Base-by-base conservation (phyloP, 1,284 basidiomycete species). In the Trametes pubescens region DNA sequence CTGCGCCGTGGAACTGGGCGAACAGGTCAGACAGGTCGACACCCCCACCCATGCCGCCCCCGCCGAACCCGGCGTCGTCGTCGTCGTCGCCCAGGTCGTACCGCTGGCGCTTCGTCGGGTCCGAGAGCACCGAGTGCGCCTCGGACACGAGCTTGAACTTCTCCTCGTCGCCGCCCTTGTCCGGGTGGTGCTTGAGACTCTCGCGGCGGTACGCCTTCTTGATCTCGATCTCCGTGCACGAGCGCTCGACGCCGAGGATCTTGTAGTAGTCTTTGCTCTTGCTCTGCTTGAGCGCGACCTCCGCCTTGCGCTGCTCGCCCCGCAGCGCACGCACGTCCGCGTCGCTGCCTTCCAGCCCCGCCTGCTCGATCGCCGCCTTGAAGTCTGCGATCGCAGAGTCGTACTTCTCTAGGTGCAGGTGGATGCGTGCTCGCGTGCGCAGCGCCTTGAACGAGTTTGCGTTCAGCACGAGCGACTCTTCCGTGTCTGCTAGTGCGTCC, bases 221-320 rank as follows among this genome's bases (percentile, higher is more conserved):
- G 72, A 95, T 88, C 38, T 94, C 93, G 1, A 73, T 60, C 38
- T 91, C 90, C 0, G 78, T 80, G 68, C 87, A 89, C 34, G 89
- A 88, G 60, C 86, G 77, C 26, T 80, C 38, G 32, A 93, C 73
- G 37, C 84, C 89, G 22, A 92, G 79, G 70, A 92, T 90, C 78
- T 91, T 93, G 77, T 92, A 93, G 73, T 93, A 92, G 71, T 94
- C 93, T 77, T 94, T 94, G 55, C 90, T 89, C 80, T 94, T 94
- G 77, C 90, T 92, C 68, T 89, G 80, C 82, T 94, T 94, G 65
- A 94, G 79, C 59, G 85, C 87, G 5, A 84, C 84, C 76, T 94
- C 91, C 0, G 92, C 92, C 75, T 93, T 91, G 76, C 85, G 87
- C 46, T 93, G 79, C 73, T 96, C 94, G 1, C 75, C 72, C 65